phyloP scores from a whole-genome alignment of 177 flowering plant genomes.

The Vitis hybrid region DNA sequence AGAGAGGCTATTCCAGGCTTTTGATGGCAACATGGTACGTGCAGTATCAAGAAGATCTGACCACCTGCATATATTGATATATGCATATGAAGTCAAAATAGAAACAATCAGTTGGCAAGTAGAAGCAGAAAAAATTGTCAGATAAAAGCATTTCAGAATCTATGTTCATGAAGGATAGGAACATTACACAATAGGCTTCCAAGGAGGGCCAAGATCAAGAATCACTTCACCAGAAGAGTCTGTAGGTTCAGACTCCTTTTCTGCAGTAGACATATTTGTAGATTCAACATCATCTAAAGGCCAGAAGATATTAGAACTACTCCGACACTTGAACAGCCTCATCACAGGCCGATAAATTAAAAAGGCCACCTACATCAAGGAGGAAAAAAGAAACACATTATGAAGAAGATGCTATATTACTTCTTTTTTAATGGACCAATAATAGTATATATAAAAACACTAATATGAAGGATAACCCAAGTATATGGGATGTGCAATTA shows the following conservation, averaged over 20 bases:
- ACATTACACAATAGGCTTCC: constrained; percentile 57
- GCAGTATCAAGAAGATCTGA: constrained; percentile 83
- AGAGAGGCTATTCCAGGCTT: constrained; percentile 98
- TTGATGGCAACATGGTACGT: constrained; percentile 78
- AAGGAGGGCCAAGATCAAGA: constrained; percentile 66
- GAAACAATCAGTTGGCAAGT: not conserved
- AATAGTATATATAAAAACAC: too few relatives aligned
- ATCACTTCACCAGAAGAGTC: constrained; percentile 37
- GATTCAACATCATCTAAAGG: constrained; percentile 60
- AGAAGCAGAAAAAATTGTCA: not conserved
- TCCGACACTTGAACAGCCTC: constrained; percentile 76
- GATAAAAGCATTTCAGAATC: not conserved
- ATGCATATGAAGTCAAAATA: not conserved
- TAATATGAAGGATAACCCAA: too few relatives aligned
- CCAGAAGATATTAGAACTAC: constrained; percentile 66
- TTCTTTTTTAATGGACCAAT: too few relatives aligned
- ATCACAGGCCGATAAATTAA: constrained; percentile 92
- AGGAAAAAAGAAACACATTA: not conserved
- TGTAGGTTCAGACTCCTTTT: constrained; percentile 41
- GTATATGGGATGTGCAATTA: too few relatives aligned
- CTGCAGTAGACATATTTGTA: constrained; percentile 23
- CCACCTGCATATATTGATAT: constrained; percentile 66
- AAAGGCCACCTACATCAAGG: constrained; percentile 74
- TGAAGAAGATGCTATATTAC: too few relatives aligned
- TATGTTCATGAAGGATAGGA: not conserved